phyloP scores from a whole-genome alignment of 73 alveolate species.

The Blepharisma stoltei region DNA sequence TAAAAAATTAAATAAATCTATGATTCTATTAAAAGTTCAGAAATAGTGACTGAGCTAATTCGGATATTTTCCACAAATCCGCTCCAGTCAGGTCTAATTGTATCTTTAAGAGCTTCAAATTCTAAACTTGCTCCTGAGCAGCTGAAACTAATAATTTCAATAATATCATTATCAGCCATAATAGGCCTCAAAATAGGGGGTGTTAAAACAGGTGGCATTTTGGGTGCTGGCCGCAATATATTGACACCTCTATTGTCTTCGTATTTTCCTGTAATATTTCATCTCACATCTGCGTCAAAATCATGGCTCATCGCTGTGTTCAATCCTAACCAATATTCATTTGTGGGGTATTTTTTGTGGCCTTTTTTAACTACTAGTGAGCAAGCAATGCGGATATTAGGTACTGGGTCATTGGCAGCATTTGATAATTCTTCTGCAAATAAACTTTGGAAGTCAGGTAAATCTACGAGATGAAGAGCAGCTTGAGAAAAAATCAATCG shows the following conservation, averaged over 20 bases:
- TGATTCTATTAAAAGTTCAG: no score
- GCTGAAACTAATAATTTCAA: neutral
- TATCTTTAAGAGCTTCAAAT: neutral
- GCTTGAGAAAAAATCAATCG: neutral
- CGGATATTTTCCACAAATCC: slow-evolving; percentile 17
- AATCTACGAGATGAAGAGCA: neutral
- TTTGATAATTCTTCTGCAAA: slow-evolving; percentile 6
- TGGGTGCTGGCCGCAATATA: neutral
- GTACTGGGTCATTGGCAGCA: neutral
- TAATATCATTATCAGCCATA: slow-evolving; percentile 2
- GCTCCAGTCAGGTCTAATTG: neutral
- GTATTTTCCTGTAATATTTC: neutral
- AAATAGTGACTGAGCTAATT: neutral
- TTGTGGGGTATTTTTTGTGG: neutral
- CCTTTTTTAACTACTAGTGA: neutral
- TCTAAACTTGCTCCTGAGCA: no score
- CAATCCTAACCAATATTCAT: neutral
- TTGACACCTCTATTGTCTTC: neutral
- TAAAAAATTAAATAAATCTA: no score
- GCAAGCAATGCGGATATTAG: neutral
- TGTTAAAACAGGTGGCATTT: neutral
- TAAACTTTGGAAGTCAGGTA: neutral
- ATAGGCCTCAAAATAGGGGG: slow-evolving; percentile 19
- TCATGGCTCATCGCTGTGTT: neutral
- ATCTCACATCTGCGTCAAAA: slow-evolving; percentile 24